These are phyloP conservation scores for Phylloboletellus chloephorus DNA, from an alignment of 1,284 basidiomycete genomes.

Conservation along the genomic window DNA sequence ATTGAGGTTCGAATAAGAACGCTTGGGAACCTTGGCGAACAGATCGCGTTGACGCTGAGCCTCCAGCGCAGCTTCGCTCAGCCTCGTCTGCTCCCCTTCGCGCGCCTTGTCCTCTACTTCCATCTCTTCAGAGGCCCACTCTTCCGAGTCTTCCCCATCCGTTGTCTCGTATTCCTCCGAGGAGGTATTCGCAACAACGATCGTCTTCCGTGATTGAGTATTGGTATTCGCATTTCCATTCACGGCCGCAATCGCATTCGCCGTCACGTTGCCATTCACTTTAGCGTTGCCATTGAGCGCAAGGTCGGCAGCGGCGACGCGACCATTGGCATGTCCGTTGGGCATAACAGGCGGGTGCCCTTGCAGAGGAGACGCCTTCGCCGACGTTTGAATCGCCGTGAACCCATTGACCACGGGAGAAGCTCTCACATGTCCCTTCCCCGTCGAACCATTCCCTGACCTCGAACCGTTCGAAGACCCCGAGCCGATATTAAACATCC, in stretches of 20 bases:
- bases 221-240: slow-evolving; percentile 16
- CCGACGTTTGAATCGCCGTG: slow-evolving; percentile 11
- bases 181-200: slow-evolving; percentile 30
- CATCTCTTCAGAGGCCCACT: slow-evolving; percentile 51
- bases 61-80: slow-evolving; percentile 50
- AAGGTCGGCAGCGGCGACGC: slow-evolving; percentile 1
- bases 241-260: slow-evolving; percentile 7
- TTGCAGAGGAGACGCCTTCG: slow-evolving; percentile 8
- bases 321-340: slow-evolving; percentile 11
- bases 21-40: slow-evolving; percentile 71
- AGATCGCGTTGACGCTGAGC: slow-evolving; percentile 66
- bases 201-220: slow-evolving; percentile 29
- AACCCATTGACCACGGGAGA: slow-evolving; percentile 14
- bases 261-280: slow-evolving; percentile 13
- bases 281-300: slow-evolving; percentile 17
- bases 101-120: slow-evolving; percentile 34
- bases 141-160: slow-evolving; percentile 48
- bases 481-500: slow-evolving; percentile 55
- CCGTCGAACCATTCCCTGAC: slow-evolving; percentile 28
- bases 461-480: slow-evolving; percentile 49
- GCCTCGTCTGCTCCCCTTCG: slow-evolving; percentile 31
- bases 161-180: slow-evolving; percentile 43
- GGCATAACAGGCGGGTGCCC: slow-evolving; percentile 20
- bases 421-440: slow-evolving; percentile 9
- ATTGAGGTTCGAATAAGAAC: slow-evolving; percentile 56